Conservation (phyloP, 352 stramenopile species). For the Globisporangium apiculatum region DNA sequence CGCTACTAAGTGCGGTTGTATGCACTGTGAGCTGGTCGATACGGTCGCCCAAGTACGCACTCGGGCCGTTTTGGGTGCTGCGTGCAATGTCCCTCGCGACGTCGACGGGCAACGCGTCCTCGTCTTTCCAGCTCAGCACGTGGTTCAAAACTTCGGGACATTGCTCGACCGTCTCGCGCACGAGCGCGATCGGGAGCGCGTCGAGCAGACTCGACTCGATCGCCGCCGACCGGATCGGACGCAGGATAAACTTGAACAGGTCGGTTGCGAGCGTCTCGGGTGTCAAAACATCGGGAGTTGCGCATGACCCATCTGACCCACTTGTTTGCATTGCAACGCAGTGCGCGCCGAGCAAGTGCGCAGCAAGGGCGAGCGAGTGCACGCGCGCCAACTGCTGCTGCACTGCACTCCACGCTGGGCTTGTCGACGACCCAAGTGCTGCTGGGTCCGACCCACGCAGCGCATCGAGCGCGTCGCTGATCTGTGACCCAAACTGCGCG, state of each 20-base stretch:
- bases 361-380: constrained; percentile 48
- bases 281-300: constrained; percentile 25
- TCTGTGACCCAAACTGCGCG: constrained; percentile 13
- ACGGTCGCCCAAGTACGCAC: constrained; percentile 26
- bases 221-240: constrained; percentile 65
- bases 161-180: constrained; percentile 69
- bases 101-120: constrained; percentile 47
- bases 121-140: constrained; percentile 68
- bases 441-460: neutral
- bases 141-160: constrained; percentile 76
- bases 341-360: constrained; percentile 54
- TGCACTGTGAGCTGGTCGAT: constrained; percentile 15
- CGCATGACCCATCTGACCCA: constrained; percentile 3
- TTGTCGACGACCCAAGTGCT: constrained; percentile 36
- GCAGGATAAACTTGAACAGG: constrained; percentile 75
- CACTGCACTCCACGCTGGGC: constrained; percentile 44
- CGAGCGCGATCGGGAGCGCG: constrained; percentile 62
- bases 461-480: neutral
- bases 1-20: constrained; percentile 19
- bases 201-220: constrained; percentile 77
- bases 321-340: constrained; percentile 25
- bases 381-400: constrained; percentile 43
- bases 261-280: constrained; percentile 45
- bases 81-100: constrained; percentile 26
- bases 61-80: too few relatives aligned